Evolutionary conservation across 2,329 filamentous ascomycete genomes (phyloP).

Genomic region (Fusarium nodosum): DNA sequence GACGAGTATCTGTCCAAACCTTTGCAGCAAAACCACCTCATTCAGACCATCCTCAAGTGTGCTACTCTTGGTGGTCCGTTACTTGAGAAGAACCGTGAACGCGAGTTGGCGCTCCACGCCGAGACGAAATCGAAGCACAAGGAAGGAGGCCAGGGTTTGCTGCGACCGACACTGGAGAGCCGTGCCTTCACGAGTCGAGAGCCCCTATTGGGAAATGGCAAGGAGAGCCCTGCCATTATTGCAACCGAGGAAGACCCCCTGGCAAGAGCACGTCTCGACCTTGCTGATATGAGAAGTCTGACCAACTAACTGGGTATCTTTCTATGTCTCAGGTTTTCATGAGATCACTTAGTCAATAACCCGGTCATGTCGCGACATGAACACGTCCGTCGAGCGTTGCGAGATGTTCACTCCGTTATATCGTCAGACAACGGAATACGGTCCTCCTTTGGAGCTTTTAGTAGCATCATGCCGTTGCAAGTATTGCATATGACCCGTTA

Average conservation of each 20-base stretch:
- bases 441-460: neutral
- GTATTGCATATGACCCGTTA: slow-evolving; percentile 1
- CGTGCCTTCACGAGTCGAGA: slow-evolving; percentile 79
- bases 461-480: neutral
- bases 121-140: slow-evolving; percentile 62
- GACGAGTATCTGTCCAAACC: slow-evolving; percentile 98
- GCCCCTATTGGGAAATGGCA: slow-evolving; percentile 64
- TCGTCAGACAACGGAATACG: neutral
- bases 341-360: slow-evolving; percentile 50
- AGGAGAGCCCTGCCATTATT: slow-evolving; percentile 74
- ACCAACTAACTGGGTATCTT: slow-evolving; percentile 51
- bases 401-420: slow-evolving; percentile 2
- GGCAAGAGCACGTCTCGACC: slow-evolving; percentile 63
- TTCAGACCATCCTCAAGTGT: slow-evolving; percentile 97
- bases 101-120: slow-evolving; percentile 66
- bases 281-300: slow-evolving; percentile 57
- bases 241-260: slow-evolving; percentile 62
- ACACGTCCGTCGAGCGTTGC: slow-evolving; percentile 9
- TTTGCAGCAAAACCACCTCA: slow-evolving; percentile 95
- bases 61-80: slow-evolving; percentile 89
- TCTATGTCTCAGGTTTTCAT: slow-evolving; percentile 47
- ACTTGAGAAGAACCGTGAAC: slow-evolving; percentile 80
- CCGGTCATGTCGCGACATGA: slow-evolving; percentile 20
- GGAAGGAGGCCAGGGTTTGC: slow-evolving; percentile 54
- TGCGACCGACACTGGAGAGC: slow-evolving; percentile 63